Conservation (phyloP, 106 monocot genomes). For the Dioscorea dumetorum region DNA sequence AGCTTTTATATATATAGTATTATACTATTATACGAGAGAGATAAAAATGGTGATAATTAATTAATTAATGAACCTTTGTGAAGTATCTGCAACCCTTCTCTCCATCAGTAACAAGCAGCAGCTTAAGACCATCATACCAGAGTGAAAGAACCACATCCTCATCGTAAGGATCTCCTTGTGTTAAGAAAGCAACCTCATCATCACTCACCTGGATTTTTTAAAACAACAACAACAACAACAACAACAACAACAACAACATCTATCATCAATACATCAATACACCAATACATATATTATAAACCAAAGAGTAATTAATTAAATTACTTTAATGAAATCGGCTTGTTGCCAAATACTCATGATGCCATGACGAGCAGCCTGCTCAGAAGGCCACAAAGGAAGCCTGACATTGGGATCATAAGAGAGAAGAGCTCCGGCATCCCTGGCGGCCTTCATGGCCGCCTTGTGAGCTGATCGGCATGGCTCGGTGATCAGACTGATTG, state of each 20-base stretch:
- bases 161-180: constrained; percentile 29
- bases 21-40: too few species aligned
- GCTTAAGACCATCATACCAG: constrained; percentile 28
- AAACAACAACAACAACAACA: too few species aligned
- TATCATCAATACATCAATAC: too few species aligned
- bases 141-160: constrained; percentile 27
- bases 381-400: constrained; percentile 6
- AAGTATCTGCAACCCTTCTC: constrained; percentile 51
- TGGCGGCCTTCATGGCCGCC: constrained; percentile 7
- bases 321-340: constrained; percentile 7
- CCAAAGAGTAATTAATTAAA: too few species aligned
- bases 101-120: constrained; percentile 42
- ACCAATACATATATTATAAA: not conserved
- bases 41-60: not conserved
- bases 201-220: constrained; percentile 24
- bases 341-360: constrained; percentile 9
- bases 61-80: constrained; percentile 21
- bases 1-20: too few species aligned
- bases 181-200: constrained; percentile 41
- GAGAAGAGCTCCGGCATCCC: constrained; percentile 6
- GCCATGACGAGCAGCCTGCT: not conserved
- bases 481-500: constrained; percentile 9
- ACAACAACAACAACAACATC: too few species aligned
- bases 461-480: constrained; percentile 6
- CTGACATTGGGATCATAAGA: constrained; percentile 14